phyloP scores from a whole-genome alignment of 805 yeast species.

The Metschnikowia chrysomelidarum region DNA sequence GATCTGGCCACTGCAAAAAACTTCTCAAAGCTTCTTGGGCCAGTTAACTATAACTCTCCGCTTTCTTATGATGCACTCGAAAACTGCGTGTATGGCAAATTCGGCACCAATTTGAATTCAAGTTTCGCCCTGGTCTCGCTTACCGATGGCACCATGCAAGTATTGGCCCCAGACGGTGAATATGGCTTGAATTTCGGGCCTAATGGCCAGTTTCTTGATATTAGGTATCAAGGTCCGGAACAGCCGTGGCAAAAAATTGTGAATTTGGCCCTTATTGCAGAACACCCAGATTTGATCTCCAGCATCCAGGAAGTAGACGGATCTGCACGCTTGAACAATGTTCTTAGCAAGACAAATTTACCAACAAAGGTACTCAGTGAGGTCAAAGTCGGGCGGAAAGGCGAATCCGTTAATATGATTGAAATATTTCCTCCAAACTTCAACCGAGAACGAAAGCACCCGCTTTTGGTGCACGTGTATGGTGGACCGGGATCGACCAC shows the following conservation, averaged over 20 bases:
- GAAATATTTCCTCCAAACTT: slow-evolving; percentile 64
- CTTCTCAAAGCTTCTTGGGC: slow-evolving; percentile 20
- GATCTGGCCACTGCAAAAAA: slow-evolving; percentile 15
- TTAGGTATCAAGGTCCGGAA: slow-evolving; percentile 22
- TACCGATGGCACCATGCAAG: neutral
- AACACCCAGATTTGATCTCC: slow-evolving; percentile 10
- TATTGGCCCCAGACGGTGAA: slow-evolving; percentile 14
- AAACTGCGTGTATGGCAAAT: slow-evolving; percentile 17
- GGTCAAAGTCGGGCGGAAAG: slow-evolving; percentile 28
- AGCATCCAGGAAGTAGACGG: slow-evolving; percentile 19
- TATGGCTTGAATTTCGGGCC: slow-evolving; percentile 20
- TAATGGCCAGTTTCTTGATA: slow-evolving; percentile 23
- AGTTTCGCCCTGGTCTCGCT: slow-evolving; percentile 10
- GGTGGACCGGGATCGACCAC: slow-evolving; percentile 83
- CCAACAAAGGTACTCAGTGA: slow-evolving; percentile 49
- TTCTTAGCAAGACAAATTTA: slow-evolving; percentile 38
- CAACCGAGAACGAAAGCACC: slow-evolving; percentile 47
- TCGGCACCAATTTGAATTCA: slow-evolving; percentile 17
- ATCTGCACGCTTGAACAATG: slow-evolving; percentile 14
- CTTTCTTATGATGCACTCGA: slow-evolving; percentile 19
- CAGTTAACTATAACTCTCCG: slow-evolving; percentile 15
- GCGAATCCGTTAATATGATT: slow-evolving; percentile 46
- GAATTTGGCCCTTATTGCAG: slow-evolving; percentile 20
- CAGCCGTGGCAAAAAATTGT: slow-evolving; percentile 27
- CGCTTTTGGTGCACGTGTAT: slow-evolving; percentile 65